Evolutionary conservation across 192 early-diverging fungal species (phyloP).

Genomic region (Coemansia erecta): DNA sequence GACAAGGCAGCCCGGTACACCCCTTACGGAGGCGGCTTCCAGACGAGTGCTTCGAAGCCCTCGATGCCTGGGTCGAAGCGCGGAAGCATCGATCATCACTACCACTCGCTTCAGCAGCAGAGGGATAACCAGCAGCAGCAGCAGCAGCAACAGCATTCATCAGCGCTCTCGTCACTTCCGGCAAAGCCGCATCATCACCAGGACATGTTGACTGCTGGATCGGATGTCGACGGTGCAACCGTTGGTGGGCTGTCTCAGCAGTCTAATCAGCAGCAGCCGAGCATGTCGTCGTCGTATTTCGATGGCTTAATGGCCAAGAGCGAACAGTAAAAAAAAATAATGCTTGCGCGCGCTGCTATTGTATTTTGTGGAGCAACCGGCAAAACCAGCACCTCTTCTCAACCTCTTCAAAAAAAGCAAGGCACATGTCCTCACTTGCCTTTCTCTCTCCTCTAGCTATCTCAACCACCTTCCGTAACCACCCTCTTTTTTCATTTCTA

Average conservation of each 20-base stretch:
- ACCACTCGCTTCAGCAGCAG: conserved; percentile 28
- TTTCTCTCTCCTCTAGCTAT: too few relatives aligned
- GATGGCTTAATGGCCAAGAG: conserved; percentile 42
- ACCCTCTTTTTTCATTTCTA: too few relatives aligned
- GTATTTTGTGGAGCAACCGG: neutral
- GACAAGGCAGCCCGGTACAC: conserved; percentile 38
- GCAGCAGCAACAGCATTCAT: conserved; percentile 23
- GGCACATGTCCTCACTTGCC: too few relatives aligned
- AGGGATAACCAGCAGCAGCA: conserved; percentile 16
- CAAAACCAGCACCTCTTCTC: too few relatives aligned
- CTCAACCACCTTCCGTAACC: too few relatives aligned
- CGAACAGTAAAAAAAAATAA: conserved; percentile 27
- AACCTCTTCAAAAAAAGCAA: too few relatives aligned
- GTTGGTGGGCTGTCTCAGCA: conserved; percentile 8
- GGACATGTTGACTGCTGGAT: conserved; percentile 3
- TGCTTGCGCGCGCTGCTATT: neutral
- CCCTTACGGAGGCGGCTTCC: conserved; percentile 32
- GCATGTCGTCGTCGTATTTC: conserved; percentile 46
- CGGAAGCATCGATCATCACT: conserved; percentile 50
- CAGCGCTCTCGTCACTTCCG: conserved; percentile 18
- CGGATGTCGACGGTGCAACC: conserved; percentile 14
- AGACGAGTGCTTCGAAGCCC: conserved; percentile 13
- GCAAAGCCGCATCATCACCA: conserved; percentile 19
- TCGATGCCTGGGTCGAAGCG: conserved; percentile 35
- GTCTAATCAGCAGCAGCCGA: conserved; percentile 18